A percentile compares a stretch with the other conserved stretches of the same genome.
These are phyloP conservation scores for Emydomyces testavorans DNA, from an alignment of 2,329 filamentous ascomycete species.

Conservation along the genomic window DNA sequence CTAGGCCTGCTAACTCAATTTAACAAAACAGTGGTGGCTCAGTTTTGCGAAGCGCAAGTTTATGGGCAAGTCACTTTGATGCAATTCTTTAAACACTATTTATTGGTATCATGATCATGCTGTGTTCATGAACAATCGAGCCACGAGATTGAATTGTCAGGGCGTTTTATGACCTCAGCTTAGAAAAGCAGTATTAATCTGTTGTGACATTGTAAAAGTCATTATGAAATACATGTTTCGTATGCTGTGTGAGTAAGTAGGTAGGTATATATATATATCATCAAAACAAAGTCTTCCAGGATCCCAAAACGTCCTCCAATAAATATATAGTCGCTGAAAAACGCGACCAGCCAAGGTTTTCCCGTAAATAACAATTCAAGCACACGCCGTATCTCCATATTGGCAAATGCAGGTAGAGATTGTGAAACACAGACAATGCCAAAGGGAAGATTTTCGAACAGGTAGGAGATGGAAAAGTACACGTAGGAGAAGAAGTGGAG, in stretches of 20 bases:
- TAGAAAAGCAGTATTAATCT: not conserved
- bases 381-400: not conserved
- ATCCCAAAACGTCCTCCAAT: conserved; percentile 2
- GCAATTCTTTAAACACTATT: not conserved
- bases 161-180: not conserved
- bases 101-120: not conserved
- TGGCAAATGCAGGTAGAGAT: not conserved
- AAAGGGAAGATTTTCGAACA: not conserved
- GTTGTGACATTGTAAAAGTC: not conserved
- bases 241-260: too few species aligned
- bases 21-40: conserved; percentile 94
- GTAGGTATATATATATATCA: not conserved
- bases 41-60: conserved; percentile 99
- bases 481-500: not conserved
- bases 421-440: not conserved
- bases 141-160: not conserved
- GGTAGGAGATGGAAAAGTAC: not conserved
- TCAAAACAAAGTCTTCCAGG: not conserved
- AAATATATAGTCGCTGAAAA: not conserved
- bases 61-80: conserved; percentile 82
- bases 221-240: not conserved
- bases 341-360: not conserved
- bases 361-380: not conserved
- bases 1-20: conserved; percentile 20
- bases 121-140: not conserved